Conservation (phyloP, 2,329 filamentous ascomycete species). For the Apiospora koreana region DNA sequence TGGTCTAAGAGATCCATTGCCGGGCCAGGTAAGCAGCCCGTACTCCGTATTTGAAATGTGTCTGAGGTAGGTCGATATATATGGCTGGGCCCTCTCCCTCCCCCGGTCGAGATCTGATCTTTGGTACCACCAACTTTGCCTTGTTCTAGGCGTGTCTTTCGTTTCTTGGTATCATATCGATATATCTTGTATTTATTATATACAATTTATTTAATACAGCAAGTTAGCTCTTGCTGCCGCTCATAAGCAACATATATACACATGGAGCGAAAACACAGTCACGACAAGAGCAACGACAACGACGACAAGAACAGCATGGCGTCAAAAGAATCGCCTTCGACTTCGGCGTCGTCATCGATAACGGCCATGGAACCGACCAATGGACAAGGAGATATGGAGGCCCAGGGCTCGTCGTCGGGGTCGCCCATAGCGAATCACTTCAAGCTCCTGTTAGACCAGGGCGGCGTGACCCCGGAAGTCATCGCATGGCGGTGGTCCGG, state of each 20-base stretch:
- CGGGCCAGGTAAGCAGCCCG: not conserved
- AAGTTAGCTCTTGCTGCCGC: not conserved
- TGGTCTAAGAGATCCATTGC: not conserved
- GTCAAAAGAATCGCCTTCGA: constrained; percentile 20
- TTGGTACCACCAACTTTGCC: not conserved
- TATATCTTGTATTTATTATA: constrained; percentile 2
- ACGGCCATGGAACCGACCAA: constrained; percentile 32
- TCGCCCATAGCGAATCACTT: constrained; percentile 42
- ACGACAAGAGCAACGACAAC: not conserved
- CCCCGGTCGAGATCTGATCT: not conserved
- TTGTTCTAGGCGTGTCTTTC: constrained; percentile 1
- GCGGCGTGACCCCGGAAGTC: constrained; percentile 57
- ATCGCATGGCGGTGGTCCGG: constrained; percentile 58
- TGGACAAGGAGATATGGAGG: constrained; percentile 40
- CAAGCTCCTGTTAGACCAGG: constrained; percentile 57
- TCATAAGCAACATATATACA: not conserved
- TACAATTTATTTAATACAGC: not conserved
- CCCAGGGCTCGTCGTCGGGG: constrained; percentile 32
- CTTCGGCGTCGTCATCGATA: constrained; percentile 27
- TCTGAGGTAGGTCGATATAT: not conserved
- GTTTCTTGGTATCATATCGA: not conserved
- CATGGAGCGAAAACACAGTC: not conserved
- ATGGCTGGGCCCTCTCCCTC: not conserved
- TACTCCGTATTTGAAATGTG: too few relatives aligned
- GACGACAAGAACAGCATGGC: constrained; percentile 15